Percentiles rank a stretch among this genome's conserved stretches.
phyloP scores from a whole-genome alignment of 805 yeast genomes.

The Saturnispora bothae region DNA sequence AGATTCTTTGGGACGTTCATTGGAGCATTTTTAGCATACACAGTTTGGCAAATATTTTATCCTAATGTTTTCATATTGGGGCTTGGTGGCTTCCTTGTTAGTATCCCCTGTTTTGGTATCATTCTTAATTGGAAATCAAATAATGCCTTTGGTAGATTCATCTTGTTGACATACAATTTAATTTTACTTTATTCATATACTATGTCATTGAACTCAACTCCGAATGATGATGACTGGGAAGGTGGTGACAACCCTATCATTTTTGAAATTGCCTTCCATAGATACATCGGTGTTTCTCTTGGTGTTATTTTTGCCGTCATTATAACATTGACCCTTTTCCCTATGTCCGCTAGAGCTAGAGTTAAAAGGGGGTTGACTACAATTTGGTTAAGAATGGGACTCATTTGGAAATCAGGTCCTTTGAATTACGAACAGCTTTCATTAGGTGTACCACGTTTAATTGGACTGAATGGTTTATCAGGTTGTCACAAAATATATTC shows the following conservation, averaged over 20 bases:
- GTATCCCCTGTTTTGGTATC: slow-evolving; percentile 43
- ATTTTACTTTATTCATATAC: slow-evolving; percentile 71
- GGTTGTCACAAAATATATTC: slow-evolving; percentile 42
- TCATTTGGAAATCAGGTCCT: slow-evolving; percentile 72
- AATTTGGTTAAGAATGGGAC: slow-evolving; percentile 72
- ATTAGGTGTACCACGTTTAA: slow-evolving; percentile 20
- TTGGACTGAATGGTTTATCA: slow-evolving; percentile 35
- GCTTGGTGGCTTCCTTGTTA: slow-evolving; percentile 34
- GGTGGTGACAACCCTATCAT: slow-evolving; percentile 63
- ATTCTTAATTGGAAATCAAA: slow-evolving; percentile 57
- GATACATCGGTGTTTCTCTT: slow-evolving; percentile 59
- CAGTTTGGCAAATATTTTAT: slow-evolving; percentile 47
- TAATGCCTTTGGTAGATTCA: slow-evolving; percentile 58
- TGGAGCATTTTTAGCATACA: slow-evolving; percentile 56
- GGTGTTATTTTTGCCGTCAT: slow-evolving; percentile 73
- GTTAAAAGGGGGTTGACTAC: slow-evolving; percentile 54
- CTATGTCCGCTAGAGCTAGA: slow-evolving; percentile 65
- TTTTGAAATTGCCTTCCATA: slow-evolving; percentile 65
- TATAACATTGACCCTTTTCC: slow-evolving; percentile 56
- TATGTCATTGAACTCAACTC: slow-evolving; percentile 34
- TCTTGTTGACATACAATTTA: slow-evolving; percentile 64
- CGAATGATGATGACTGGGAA: slow-evolving; percentile 43
- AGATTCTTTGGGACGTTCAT: slow-evolving; percentile 62
- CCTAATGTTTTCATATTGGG: slow-evolving; percentile 47
- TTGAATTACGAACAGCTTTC: slow-evolving; percentile 33